Base-by-base conservation (phyloP, 306 rosid species). In the Vigna mungo region DNA sequence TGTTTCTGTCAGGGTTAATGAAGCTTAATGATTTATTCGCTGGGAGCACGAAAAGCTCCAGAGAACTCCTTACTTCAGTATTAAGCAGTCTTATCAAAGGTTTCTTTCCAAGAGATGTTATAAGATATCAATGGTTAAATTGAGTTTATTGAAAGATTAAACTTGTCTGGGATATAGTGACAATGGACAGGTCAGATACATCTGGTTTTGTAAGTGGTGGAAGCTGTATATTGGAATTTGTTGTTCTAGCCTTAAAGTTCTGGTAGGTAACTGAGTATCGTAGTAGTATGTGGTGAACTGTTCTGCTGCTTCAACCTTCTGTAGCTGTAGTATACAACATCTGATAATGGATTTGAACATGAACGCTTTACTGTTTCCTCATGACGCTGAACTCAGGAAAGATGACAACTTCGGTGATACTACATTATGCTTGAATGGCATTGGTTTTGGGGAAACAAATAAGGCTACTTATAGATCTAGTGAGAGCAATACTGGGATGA, bases 161-260 rank as follows among this genome's bases (percentile, higher is more conserved):
- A 37, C 78, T 76, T 64, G 49, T 74, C 39, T 68, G 51, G 43
- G 81, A 53, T 62, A 63, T 44, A 32, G 80, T 46, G 54, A 75
- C 54, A 64, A 95, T 95, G 97, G 98, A 90, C 79, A 87, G 97
- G 83, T 75, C 92, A 63, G 98, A 95, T 84, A 95, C 92, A 27
- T 95, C 96, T 7, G 97, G 98, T 70, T 92, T 95, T 90, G 97
- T 92, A 62, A 95, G 97, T 13, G 90, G 96, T 66, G 98, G 97
- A 84, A 15, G 82, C 66, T 18, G 80, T 76, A 4, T 68, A 58
- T 76, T 83, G 75, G 77, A 79, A 64, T 81, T 80, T 88, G 84
- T 49, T 69, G 76, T 80, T 46, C 83, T 72, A 55, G 78, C 69
- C 61, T 12, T 55, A 54, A 39, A 70, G 61, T 78, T 58, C 79